These are phyloP conservation scores for Lipomyces kockii DNA, from an alignment of 805 yeast genomes.

Conservation along the genomic window DNA sequence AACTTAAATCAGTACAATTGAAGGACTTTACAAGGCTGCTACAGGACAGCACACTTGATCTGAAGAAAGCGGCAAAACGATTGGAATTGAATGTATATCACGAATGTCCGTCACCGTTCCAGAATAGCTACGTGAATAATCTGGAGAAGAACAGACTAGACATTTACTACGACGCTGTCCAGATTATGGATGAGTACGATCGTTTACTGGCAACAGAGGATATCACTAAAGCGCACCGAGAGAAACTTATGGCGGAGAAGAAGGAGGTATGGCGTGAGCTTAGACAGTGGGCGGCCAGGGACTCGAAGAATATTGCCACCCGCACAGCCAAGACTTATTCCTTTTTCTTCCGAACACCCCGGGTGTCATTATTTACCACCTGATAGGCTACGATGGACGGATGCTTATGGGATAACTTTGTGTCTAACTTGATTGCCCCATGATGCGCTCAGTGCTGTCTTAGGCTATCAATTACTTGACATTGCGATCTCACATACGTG, in stretches of 20 bases:
- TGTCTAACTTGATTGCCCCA: too few species aligned
- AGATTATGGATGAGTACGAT: constrained; percentile 1
- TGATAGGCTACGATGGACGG: background rate
- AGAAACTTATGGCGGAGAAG: background rate
- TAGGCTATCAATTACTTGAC: too few species aligned
- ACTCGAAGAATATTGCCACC: background rate
- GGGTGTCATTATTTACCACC: background rate
- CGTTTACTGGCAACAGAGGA: background rate
- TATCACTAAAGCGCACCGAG: background rate
- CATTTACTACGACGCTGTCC: background rate
- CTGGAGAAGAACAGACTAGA: background rate
- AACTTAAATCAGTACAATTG: background rate
- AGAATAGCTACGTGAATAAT: background rate
- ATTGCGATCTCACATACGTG: too few species aligned
- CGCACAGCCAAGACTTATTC: background rate
- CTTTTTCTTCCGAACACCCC: background rate
- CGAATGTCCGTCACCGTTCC: background rate
- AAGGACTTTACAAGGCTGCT: background rate
- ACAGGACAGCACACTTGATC: background rate
- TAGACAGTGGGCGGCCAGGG: background rate
- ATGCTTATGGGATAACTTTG: background rate
- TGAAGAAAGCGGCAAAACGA: background rate
- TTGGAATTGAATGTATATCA: background rate
- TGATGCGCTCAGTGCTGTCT: too few species aligned
- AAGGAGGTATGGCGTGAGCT: background rate